phyloP scores from a whole-genome alignment of 2,329 filamentous ascomycete genomes.

The Sordariomycetes sp. region DNA sequence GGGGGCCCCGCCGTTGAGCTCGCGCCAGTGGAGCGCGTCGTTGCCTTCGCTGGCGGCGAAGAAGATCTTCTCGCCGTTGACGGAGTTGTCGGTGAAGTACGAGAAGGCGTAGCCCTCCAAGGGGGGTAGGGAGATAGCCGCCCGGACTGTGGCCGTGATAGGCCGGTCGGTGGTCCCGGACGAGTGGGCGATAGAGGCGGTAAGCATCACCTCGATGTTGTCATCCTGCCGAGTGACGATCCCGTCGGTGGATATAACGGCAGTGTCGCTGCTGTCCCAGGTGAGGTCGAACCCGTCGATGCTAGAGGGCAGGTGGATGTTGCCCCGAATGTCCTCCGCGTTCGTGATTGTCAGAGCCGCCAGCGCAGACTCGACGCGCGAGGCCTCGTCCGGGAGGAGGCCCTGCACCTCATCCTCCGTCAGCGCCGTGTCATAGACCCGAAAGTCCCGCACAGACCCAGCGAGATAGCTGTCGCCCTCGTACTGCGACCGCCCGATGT shows the following conservation, averaged over 20 bases:
- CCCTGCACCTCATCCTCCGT: slow-evolving; percentile 8
- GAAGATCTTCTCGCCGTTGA: slow-evolving; percentile 38
- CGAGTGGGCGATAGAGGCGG: slow-evolving; percentile 17
- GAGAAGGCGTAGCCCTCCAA: slow-evolving; percentile 38
- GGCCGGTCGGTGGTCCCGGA: slow-evolving; percentile 12
- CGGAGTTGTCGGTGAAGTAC: slow-evolving; percentile 35
- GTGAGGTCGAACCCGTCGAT: slow-evolving; percentile 17
- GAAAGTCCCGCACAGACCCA: slow-evolving; percentile 12
- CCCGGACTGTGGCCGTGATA: slow-evolving; percentile 21
- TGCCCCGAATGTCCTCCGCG: slow-evolving; percentile 24
- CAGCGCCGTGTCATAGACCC: slow-evolving; percentile 13
- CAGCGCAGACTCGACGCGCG: slow-evolving; percentile 8
- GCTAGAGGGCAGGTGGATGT: slow-evolving; percentile 21
- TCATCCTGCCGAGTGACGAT: slow-evolving; percentile 20
- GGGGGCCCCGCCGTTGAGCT: slow-evolving; percentile 35
- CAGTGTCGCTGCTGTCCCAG: slow-evolving; percentile 22
- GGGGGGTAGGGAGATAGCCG: slow-evolving; percentile 17
- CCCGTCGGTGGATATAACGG: slow-evolving; percentile 22
- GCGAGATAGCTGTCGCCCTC: slow-evolving; percentile 11
- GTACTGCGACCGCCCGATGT: slow-evolving; percentile 13
- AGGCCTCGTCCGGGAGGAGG: background rate
- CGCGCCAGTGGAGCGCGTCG: slow-evolving; percentile 37
- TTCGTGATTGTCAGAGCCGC: slow-evolving; percentile 17
- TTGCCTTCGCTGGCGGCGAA: slow-evolving; percentile 41
- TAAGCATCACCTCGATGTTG: slow-evolving; percentile 19